Base-by-base conservation (phyloP, 108 stramenopile species). In the Conticribra guillardii region DNA sequence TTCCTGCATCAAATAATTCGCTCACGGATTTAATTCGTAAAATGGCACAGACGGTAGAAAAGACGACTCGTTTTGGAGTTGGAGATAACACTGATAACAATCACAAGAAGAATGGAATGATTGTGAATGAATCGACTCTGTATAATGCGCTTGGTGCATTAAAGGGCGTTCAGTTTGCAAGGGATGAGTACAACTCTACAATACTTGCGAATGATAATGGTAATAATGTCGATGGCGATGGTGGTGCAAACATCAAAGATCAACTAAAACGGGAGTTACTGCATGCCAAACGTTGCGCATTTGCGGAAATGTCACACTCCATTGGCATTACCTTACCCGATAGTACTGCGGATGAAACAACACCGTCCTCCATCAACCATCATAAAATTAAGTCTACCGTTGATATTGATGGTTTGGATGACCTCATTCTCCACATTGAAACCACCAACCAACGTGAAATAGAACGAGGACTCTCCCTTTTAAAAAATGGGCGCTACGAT, bases 81-180 rank as follows among this genome's bases (percentile, higher is more conserved):
- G n/a, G n/a, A n/a, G n/a, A n/a, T n/a, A n/a, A n/a, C n/a, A n/a
- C n/a, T n/a, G n/a, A n/a, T 21, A 22, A 53, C 45, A 41, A 23
- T 26, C 34, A 15, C 22, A 24, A 41, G 8, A 24, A 24, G n/a
- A 51, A 48, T 17, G 72, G 73, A 37, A 60, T 82, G 64, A 45
- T 71, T 27, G 76, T 86, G 7, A 78, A 83, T 50, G 45, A 48
- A 8, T 29, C 33, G 22, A 83, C 79, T 61, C 65, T 88, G 24
- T 88, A 76, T 50, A 62, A 86, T 64, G 85, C 87, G 2, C 68
- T 88, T 22, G 87, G 87, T 18, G 73, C 83, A 0, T 58, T 88
- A 4, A 80, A 73, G 50, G 87, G 87, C 15, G 85, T 86, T 2
- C 85, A 81, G 55, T 58, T 73, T 55, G 83, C 87, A 24, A 67